Percentiles rank a stretch among this genome's conserved stretches.
Evolutionary conservation across 108 stramenopile genomes (phyloP).

Genomic region (Craspedostauros australis): DNA sequence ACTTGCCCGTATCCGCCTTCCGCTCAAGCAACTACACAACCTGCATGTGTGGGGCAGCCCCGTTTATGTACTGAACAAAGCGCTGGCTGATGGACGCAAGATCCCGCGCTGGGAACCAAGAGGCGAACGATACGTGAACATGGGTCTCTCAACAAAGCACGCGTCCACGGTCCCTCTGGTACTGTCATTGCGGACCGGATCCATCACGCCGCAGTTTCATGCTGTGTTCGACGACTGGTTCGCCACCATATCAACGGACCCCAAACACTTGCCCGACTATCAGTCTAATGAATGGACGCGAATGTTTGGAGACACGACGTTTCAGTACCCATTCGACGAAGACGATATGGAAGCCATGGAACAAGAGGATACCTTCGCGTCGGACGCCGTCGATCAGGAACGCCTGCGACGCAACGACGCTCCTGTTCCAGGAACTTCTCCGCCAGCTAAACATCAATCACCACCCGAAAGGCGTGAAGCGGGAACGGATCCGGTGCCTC

Average conservation of each 20-base stretch:
- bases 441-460: too few relatives aligned
- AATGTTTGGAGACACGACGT: conserved; percentile 17
- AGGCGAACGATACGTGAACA: conserved; percentile 3
- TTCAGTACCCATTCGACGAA: conserved; percentile 1
- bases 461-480: too few relatives aligned
- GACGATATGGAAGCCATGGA: conserved; percentile 4
- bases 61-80: conserved; percentile 17
- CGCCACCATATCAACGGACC: conserved; percentile 14
- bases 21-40: too few relatives aligned
- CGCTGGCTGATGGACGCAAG: conserved; percentile 16
- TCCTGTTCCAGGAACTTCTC: too few relatives aligned
- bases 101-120: conserved; percentile 21
- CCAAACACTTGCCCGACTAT: not conserved
- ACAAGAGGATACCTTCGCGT: too few relatives aligned
- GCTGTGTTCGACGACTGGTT: conserved; percentile 40
- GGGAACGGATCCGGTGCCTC: too few relatives aligned
- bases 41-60: too few relatives aligned
- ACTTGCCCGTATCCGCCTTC: too few relatives aligned
- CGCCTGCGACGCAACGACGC: too few relatives aligned
- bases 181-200: conserved; percentile 20
- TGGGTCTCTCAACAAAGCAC: conserved; percentile 16
- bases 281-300: conserved; percentile 11
- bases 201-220: conserved; percentile 32
- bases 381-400: too few relatives aligned
- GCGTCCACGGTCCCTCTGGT: conserved; percentile 23